Percentiles rank a stretch among this genome's conserved stretches.
Evolutionary conservation across 768 basidiomycete species (phyloP).

Genomic region (Kwoniella dendrophila): DNA sequence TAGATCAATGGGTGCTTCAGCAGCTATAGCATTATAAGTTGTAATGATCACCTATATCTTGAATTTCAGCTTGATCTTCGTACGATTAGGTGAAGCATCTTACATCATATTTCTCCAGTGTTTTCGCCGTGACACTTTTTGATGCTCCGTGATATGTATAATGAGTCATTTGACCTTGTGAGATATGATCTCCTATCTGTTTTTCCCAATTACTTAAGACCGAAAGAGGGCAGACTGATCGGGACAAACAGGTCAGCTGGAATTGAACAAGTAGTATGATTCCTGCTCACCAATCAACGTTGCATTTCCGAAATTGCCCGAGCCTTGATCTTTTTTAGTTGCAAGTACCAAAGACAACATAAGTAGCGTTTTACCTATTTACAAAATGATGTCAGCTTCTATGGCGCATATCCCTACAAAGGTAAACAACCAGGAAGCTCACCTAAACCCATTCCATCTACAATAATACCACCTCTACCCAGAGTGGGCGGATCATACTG

Average conservation of each 20-base stretch:
- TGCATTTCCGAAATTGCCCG: conserved; percentile 62
- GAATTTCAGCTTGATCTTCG: neutral
- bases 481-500: conserved; percentile 65
- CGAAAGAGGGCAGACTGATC: conserved; percentile 44
- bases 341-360: conserved; percentile 80
- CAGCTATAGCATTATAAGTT: conserved; percentile 42
- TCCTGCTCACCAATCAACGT: conserved; percentile 73
- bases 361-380: conserved; percentile 86
- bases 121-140: conserved; percentile 28
- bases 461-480: conserved; percentile 82
- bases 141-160: conserved; percentile 44
- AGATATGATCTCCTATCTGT: conserved; percentile 45
- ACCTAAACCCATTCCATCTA: conserved; percentile 83
- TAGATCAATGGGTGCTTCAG: conserved; percentile 14
- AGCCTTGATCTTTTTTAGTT: conserved; percentile 68
- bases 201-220: conserved; percentile 53
- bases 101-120: conserved; percentile 41
- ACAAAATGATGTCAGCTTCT: conserved; percentile 21
- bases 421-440: conserved; percentile 39
- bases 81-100: neutral
- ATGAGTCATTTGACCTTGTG: conserved; percentile 26
- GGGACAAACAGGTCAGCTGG: neutral
- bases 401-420: neutral
- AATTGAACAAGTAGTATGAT: neutral
- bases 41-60: conserved; percentile 42